Conservation (phyloP, 2,329 filamentous ascomycete species). For the Raffaelea deltoideospora region DNA sequence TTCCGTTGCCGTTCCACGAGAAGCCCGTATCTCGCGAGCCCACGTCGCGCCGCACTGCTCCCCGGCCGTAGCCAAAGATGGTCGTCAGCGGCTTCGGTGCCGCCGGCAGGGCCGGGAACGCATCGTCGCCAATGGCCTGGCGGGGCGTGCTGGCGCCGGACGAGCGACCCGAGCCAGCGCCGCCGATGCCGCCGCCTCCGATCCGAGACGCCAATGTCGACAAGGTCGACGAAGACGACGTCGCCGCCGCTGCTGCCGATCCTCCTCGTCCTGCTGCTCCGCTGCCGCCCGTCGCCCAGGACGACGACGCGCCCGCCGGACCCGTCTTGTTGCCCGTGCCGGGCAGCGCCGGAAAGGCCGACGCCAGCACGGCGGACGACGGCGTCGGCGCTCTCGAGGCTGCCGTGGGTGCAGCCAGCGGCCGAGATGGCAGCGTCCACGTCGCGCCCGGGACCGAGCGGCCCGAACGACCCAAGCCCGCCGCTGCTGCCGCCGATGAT, state of each 20-base stretch:
- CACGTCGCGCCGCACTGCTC: constrained; percentile 39
- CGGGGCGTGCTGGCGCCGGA: constrained; percentile 1
- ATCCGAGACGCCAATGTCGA: constrained; percentile 7
- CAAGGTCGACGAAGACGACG: constrained; percentile 5
- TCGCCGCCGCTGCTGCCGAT: constrained; percentile 6
- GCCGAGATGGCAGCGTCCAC: constrained; percentile 12
- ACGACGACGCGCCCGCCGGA: neutral
- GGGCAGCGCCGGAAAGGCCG: constrained; percentile 30
- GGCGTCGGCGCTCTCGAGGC: constrained; percentile 11
- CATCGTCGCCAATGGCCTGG: constrained; percentile 30
- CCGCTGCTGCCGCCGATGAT: too few species aligned
- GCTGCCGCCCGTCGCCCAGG: constrained; percentile 11
- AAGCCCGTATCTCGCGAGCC: constrained; percentile 34
- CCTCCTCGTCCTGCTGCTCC: too few species aligned
- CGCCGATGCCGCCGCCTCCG: constrained; percentile 3
- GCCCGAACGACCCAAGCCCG: constrained; percentile 4
- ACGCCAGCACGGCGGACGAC: constrained; percentile 11
- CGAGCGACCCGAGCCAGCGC: neutral
- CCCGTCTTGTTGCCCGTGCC: constrained; percentile 7
- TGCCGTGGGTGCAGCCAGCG: constrained; percentile 6
- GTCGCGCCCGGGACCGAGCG: constrained; percentile 8
- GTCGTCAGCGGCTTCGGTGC: constrained; percentile 55
- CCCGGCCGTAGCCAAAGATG: constrained; percentile 44
- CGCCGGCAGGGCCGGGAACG: constrained; percentile 70
- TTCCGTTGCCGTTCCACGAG: constrained; percentile 28